phyloP scores from a whole-genome alignment of 495 filamentous ascomycete genomes.

The Darksidea phi region DNA sequence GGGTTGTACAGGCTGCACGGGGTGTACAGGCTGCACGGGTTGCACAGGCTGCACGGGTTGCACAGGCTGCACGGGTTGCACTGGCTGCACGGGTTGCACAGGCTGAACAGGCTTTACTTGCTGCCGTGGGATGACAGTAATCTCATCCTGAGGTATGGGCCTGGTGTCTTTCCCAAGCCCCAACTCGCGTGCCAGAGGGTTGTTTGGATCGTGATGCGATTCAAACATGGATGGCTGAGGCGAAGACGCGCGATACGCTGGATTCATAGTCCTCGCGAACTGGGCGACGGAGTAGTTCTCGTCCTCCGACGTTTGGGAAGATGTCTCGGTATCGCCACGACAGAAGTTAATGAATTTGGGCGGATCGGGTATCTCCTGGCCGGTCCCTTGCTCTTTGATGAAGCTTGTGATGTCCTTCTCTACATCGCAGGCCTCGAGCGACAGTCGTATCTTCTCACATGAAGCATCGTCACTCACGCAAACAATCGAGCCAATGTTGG shows the following conservation, averaged over 20 bases:
- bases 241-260: conserved; percentile 89
- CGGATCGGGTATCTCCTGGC: conserved; percentile 94
- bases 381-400: conserved; percentile 86
- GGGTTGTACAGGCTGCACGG: background rate
- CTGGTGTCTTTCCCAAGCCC: conserved; percentile 50
- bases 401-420: conserved; percentile 91
- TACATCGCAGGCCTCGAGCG: conserved; percentile 92
- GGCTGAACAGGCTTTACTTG: background rate
- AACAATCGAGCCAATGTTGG: conserved; percentile 96
- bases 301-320: conserved; percentile 78
- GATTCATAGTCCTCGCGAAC: conserved; percentile 92
- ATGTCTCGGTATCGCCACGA: conserved; percentile 80
- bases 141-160: conserved; percentile 1
- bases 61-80: background rate
- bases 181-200: conserved; percentile 63
- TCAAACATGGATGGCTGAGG: conserved; percentile 83
- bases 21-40: conserved; percentile 42
- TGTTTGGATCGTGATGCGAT: conserved; percentile 81
- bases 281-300: conserved; percentile 90
- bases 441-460: conserved; percentile 94
- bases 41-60: conserved; percentile 46
- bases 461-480: conserved; percentile 97
- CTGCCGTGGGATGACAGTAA: background rate
- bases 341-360: conserved; percentile 99
- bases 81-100: conserved; percentile 53